Evolutionary conservation across 805 yeast genomes (phyloP), one percentile per base, ranked within the genome.

Genomic region (Teunomyces barrocoloradensis): DNA sequence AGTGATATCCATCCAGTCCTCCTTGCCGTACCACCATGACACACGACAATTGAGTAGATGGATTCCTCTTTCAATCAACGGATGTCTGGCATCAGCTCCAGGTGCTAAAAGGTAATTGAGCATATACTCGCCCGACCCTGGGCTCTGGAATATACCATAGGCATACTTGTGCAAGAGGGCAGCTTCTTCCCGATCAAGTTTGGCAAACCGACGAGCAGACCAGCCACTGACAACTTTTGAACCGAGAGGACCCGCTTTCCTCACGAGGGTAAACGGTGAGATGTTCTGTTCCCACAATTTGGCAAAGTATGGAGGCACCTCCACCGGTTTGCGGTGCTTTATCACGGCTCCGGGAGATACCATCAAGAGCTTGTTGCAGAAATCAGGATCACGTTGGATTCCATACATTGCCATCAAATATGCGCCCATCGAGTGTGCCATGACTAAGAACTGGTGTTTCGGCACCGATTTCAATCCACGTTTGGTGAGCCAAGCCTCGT

Each of bases 371-470:
- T 85, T 85, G 42, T 75, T 70, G 51, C 91, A 84, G 39, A 81
- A 78, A 1, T 72, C 66, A 0, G 92, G 89, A 44, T 61, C 53
- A 52, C 75, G 68, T 45, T 75, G 73, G 45, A 82, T 71, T 3
- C 88, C 85, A 55, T 89, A 87, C 4, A 84, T 66, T 0, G 85
- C 78, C 61, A 86, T 79, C 18, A 92, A 57, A 60, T 91, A 92
- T 0, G 96, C 97, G 4, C 99, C 99, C 79, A 94, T 75, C 0
- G 97, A 90, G 66, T 92, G 99, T 1, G 96, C 95, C 64, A 83
- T 79, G 38, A 81, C 77, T 44, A 84, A 68, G 49, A 81, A 81
- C 47, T 76, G 74, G 18, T 73, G 69, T 18, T 47, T 49, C 13
- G 58, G 55, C 2, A 60, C 47, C 5, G 60, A 50, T 23, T 55